phyloP scores from a whole-genome alignment of 805 yeast species.

The Danielia reshetovae region DNA sequence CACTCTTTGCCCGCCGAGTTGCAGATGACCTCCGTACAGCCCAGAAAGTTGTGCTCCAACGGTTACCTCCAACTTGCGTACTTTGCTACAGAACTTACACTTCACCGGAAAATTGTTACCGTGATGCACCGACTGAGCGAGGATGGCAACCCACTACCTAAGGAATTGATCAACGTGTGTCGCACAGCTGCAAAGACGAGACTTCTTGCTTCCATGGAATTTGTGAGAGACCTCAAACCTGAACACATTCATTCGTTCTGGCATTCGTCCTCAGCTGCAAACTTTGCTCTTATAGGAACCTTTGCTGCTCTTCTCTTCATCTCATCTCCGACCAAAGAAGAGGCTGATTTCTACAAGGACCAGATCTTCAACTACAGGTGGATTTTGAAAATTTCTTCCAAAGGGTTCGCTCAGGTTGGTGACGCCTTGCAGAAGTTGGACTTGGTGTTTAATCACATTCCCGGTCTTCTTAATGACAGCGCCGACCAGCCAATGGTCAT shows the following conservation, averaged over 20 bases:
- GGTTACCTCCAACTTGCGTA: constrained; percentile 81
- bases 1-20: constrained; percentile 63
- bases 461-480: constrained; percentile 52
- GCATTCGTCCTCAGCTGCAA: constrained; percentile 79
- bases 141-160: constrained; percentile 32
- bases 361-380: constrained; percentile 73
- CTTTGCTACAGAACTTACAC: constrained; percentile 82
- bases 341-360: constrained; percentile 59
- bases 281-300: constrained; percentile 78
- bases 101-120: constrained; percentile 74
- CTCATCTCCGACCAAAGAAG: constrained; percentile 59
- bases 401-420: constrained; percentile 75
- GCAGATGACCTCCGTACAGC: constrained; percentile 58
- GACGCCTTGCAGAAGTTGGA: constrained; percentile 71
- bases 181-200: constrained; percentile 83
- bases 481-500: constrained; percentile 34
- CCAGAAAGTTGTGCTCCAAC: constrained; percentile 64
- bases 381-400: constrained; percentile 68
- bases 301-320: constrained; percentile 80
- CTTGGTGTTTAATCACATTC: constrained; percentile 67
- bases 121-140: constrained; percentile 38
- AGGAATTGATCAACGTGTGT: constrained; percentile 52
- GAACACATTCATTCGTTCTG: constrained; percentile 87
- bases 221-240: constrained; percentile 67
- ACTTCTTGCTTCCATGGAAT: constrained; percentile 75